Percentiles rank a stretch among this genome's conserved stretches.
Conservation (phyloP, 1,139 yeast genomes). For the Kluyveromyces marxianus region DNA sequence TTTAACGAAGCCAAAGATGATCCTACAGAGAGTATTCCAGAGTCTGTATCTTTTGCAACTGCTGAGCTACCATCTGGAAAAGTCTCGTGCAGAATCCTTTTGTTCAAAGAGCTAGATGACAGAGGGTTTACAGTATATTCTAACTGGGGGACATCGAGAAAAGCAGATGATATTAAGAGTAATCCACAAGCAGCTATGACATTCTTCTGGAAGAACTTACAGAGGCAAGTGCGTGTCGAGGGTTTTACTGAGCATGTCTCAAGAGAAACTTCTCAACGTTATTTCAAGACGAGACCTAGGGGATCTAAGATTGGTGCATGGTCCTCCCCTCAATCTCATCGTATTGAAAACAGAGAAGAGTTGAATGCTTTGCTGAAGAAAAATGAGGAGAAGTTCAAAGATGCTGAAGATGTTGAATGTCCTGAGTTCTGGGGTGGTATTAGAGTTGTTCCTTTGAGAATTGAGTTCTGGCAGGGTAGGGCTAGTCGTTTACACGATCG, state of each 20-base stretch:
- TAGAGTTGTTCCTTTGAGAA: constrained; percentile 76
- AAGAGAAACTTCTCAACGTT: constrained; percentile 65
- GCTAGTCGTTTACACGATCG: constrained; percentile 86
- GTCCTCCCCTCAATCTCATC: constrained; percentile 84
- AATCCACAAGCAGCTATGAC: constrained; percentile 78
- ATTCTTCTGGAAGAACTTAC: constrained; percentile 89
- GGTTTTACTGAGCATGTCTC: constrained; percentile 72
- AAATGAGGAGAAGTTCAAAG: constrained; percentile 52
- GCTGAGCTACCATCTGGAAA: constrained; percentile 84
- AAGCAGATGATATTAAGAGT: constrained; percentile 57
- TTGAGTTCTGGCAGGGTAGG: constrained; percentile 98
- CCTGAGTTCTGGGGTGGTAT: constrained; percentile 97
- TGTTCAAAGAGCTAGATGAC: constrained; percentile 81
- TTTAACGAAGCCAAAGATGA: constrained; percentile 65
- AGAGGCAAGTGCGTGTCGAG: constrained; percentile 89
- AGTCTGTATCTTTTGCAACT: constrained; percentile 74
- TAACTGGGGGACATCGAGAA: constrained; percentile 84
- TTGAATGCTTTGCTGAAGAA: constrained; percentile 47
- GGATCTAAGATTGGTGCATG: constrained; percentile 95
- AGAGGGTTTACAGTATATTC: constrained; percentile 85
- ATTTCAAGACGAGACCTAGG: constrained; percentile 81
- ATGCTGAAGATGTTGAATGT: constrained; percentile 64
- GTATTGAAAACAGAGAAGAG: constrained; percentile 49
- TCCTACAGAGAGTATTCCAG: constrained; percentile 57
- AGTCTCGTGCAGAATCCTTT: constrained; percentile 73